These are phyloP conservation scores for Ophiostoma australiae DNA, from an alignment of 2,329 filamentous ascomycete species.

Conservation along the genomic window DNA sequence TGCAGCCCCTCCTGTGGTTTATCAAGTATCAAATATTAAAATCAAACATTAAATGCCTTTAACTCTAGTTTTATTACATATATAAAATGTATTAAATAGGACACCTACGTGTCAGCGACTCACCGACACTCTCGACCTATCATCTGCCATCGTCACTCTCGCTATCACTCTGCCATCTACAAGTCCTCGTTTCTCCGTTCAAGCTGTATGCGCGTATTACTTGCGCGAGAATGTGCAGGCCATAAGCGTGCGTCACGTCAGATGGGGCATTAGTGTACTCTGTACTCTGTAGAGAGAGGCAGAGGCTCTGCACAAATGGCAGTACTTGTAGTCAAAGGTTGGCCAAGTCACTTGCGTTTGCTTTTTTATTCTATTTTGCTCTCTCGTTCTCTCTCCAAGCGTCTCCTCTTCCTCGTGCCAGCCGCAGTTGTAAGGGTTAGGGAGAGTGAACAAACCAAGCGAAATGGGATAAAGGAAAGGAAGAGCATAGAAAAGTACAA, in stretches of 20 bases:
- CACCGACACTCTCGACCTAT: slow-evolving; percentile 7
- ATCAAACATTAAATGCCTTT: too few relatives aligned
- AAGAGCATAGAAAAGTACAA: background rate
- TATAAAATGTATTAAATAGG: background rate
- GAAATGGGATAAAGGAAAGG: background rate
- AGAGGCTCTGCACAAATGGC: background rate
- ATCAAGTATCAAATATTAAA: background rate
- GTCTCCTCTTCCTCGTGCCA: background rate
- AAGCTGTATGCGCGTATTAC: slow-evolving; percentile 5
- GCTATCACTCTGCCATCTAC: background rate
- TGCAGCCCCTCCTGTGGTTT: background rate
- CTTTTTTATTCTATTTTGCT: background rate
- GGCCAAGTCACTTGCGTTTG: background rate
- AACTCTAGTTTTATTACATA: too few relatives aligned
- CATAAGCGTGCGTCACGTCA: slow-evolving; percentile 5
- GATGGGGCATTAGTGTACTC: background rate
- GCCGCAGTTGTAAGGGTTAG: background rate
- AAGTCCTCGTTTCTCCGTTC: background rate
- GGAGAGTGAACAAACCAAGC: background rate
- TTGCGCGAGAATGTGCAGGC: background rate
- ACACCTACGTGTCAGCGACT: background rate
- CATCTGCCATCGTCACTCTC: background rate
- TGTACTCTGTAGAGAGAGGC: background rate
- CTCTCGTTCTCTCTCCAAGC: background rate
- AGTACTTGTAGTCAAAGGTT: background rate